Evolutionary conservation across 176 grass and related monocot species (phyloP).

Genomic region (Hyparrhenia diplandra): DNA sequence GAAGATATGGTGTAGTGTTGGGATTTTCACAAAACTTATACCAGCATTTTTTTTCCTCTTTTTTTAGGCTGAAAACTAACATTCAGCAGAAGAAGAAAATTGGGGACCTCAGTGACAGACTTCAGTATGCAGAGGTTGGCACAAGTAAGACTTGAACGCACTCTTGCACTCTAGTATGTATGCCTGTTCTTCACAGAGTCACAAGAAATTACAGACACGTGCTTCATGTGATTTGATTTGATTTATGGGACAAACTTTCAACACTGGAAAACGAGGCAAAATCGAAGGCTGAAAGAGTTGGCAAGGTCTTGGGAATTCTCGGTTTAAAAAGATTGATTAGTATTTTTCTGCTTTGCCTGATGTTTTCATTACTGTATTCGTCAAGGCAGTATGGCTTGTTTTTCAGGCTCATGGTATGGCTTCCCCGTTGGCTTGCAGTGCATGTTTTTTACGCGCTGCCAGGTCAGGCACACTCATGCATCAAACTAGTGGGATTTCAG

Average conservation of each 20-base stretch:
- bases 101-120: slow-evolving; percentile 19
- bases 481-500: not conserved
- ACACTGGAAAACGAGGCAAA: slow-evolving; percentile 26
- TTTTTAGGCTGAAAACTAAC: slow-evolving; percentile 30
- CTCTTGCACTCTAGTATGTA: not conserved
- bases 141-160: not conserved
- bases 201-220: not conserved
- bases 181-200: not conserved
- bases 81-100: slow-evolving; percentile 25
- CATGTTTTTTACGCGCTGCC: slow-evolving; percentile 10
- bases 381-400: not conserved
- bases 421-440: slow-evolving; percentile 45
- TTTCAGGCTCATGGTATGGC: slow-evolving; percentile 48
- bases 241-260: slow-evolving; percentile 30
- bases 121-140: slow-evolving; percentile 23
- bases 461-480: slow-evolving; percentile 23
- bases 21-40: not conserved
- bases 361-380: not conserved
- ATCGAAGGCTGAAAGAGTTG: slow-evolving; percentile 25
- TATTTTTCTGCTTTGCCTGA: not conserved
- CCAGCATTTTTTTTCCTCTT: not conserved
- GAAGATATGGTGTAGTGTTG: not conserved
- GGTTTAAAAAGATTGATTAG: not conserved
- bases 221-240: not conserved
- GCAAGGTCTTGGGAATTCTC: slow-evolving; percentile 4